Base-by-base conservation (phyloP, 352 stramenopile species). In the Pythium sp. region DNA sequence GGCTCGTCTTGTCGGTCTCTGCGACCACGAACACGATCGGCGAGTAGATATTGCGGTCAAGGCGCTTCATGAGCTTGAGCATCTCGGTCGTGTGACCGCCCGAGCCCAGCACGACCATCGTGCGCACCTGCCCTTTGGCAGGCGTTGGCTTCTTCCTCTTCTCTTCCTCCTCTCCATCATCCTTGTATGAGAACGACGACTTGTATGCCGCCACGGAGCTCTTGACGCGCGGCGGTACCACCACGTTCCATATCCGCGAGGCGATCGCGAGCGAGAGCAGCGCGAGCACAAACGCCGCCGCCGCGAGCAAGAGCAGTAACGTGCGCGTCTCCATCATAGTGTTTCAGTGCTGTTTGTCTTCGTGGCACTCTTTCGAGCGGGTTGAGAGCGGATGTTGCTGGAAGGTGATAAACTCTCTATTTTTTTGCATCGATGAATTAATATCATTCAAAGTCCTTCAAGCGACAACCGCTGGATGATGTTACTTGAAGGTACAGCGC, bases 41-140 rank as follows among this genome's bases (percentile, higher is more conserved):
- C 38, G 78, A 75, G 72, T 98, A 98, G 7, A 85, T 41, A 1
- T 89, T 73, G 18, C 78, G 71, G 73, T 94, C 78, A 14, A 98
- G 65, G 20, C 81, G 72, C 76, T 93, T 90, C 58, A 98, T 89
- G 66, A 99, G 83, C 73, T 94, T 93, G 22, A 98, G 79, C 87
- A 99, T 97, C 88, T 99, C 95, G 30, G 94, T 98, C 32, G 94
- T 99, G 76, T 99, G 95, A 34, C 95, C 95, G 41, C 86, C 88
- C 0, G 88, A 95, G 61, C 88, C 88, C 32, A 95, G 66, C n/a
- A 94, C 83, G n/a, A 87, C 86, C 80, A 95, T 92, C 24, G 85
- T 85, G 30, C 80, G 81, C 34, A 88, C 67, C 8, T 73, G 34
- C 9, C 38, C 26, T 0, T 24, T 30, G 7, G 22, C 5, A 0